phyloP scores from a whole-genome alignment of 2,329 filamentous ascomycete species.

The Leptodontidium sp. region DNA sequence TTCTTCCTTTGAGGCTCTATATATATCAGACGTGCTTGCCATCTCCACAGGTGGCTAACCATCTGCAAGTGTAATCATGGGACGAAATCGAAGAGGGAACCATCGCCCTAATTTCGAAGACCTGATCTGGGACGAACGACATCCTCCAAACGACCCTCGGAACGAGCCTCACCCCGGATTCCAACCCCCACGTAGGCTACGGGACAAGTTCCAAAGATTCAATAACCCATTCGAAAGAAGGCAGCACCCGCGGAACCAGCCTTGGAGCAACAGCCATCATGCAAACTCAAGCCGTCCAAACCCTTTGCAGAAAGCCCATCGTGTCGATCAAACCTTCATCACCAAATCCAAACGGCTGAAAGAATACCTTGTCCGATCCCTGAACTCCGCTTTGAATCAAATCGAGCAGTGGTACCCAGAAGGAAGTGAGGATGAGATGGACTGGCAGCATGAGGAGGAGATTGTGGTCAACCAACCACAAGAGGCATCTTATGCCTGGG shows the following conservation, averaged over 20 bases:
- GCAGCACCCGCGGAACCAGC: not conserved
- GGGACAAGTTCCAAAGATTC: not conserved
- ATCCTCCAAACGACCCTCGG: not conserved
- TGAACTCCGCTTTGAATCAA: conserved; percentile 23
- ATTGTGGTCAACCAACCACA: conserved; percentile 28
- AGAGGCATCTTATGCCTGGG: conserved; percentile 3
- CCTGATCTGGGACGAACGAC: not conserved
- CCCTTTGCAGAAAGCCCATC: not conserved
- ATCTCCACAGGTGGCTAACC: not conserved
- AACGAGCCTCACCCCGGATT: not conserved
- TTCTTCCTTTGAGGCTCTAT: conserved; percentile 15
- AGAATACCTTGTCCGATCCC: conserved; percentile 15
- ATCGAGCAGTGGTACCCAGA: conserved; percentile 40
- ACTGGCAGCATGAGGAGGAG: conserved; percentile 38
- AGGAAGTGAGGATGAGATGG: conserved; percentile 40
- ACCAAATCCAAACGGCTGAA: conserved; percentile 28
- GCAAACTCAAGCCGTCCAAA: not conserved
- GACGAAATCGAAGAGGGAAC: conserved; percentile 12
- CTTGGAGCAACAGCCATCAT: conserved; percentile 14
- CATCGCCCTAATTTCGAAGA: not conserved
- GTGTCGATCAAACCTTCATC: conserved; percentile 20
- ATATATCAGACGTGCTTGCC: conserved; percentile 8
- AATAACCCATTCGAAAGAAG: conserved; percentile 11
- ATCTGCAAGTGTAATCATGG: conserved; percentile 15
- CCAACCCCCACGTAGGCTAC: not conserved